phyloP scores from a whole-genome alignment of 2,329 filamentous ascomycete genomes.

The Fonsecaea monophora region DNA sequence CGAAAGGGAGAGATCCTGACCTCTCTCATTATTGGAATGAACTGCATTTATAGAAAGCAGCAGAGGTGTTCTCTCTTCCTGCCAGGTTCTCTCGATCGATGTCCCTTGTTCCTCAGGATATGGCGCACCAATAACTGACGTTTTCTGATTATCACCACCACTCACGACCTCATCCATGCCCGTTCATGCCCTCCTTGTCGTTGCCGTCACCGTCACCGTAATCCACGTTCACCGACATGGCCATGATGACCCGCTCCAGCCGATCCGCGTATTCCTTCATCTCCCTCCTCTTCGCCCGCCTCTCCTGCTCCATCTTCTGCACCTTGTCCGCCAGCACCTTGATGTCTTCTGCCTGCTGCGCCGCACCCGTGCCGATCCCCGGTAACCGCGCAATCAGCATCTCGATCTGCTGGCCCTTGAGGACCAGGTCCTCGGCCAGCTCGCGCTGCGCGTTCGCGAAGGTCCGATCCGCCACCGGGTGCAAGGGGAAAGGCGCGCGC shows the following conservation, averaged over 20 bases:
- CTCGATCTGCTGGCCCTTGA: constrained; percentile 60
- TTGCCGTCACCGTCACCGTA: not conserved
- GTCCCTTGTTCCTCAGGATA: not conserved
- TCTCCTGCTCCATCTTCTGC: constrained; percentile 52
- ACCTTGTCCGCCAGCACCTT: constrained; percentile 53
- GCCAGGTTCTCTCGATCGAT: not conserved
- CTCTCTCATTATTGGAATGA: constrained; percentile 10
- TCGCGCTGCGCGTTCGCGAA: constrained; percentile 56
- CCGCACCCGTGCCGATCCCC: constrained; percentile 53
- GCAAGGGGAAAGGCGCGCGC: constrained; percentile 45
- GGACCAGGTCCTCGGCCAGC: constrained; percentile 56
- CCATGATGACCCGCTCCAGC: constrained; percentile 49
- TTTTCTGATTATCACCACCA: not conserved
- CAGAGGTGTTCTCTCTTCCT: not conserved
- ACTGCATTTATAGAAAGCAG: not conserved
- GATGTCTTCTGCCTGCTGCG: constrained; percentile 54
- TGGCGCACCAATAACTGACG: not conserved
- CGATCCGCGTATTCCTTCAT: constrained; percentile 49
- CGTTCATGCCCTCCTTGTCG: constrained; percentile 8
- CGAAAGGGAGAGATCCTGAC: not conserved
- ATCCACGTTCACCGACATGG: constrained; percentile 39
- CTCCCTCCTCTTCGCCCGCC: constrained; percentile 51
- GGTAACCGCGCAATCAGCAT: constrained; percentile 55
- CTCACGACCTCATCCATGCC: constrained; percentile 12
- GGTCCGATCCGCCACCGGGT: constrained; percentile 50